These are phyloP conservation scores for Coemansia sp. DNA, from an alignment of 192 early-diverging fungal genomes.

Conservation along the genomic window DNA sequence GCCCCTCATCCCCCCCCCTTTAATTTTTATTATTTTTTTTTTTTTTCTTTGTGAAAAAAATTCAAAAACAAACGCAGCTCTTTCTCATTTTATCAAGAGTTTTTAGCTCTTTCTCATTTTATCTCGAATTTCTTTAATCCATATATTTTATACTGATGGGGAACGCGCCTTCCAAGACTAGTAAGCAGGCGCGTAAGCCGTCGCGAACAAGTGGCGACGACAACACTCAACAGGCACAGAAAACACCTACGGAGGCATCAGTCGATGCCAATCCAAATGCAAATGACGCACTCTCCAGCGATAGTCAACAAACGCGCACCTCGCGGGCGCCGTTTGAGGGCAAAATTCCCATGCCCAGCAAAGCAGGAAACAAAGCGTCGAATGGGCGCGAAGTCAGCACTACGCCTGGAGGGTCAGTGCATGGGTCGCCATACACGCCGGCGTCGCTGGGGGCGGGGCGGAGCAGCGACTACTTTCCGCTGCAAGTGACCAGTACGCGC, in stretches of 20 bases:
- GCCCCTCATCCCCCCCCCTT: too few relatives aligned
- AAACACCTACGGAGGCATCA: conserved; percentile 3
- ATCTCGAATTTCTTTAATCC: too few relatives aligned
- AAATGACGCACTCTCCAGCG: background rate
- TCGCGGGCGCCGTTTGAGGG: conserved; percentile 25
- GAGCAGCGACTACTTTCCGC: conserved; percentile 47
- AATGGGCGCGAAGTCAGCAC: background rate
- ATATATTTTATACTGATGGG: conserved; percentile 27
- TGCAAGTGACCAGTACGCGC: conserved; percentile 43
- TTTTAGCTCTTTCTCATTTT: too few relatives aligned
- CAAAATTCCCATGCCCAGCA: conserved; percentile 16
- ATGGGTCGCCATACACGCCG: conserved; percentile 35
- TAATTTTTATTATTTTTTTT: too few relatives aligned
- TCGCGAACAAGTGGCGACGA: conserved; percentile 5
- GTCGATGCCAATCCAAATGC: conserved; percentile 6
- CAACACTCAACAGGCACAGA: background rate
- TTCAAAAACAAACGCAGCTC: too few relatives aligned
- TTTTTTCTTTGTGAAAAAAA: too few relatives aligned
- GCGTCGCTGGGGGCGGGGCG: conserved; percentile 22
- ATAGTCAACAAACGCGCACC: background rate
- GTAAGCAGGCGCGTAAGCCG: conserved; percentile 33
- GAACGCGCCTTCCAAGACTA: conserved; percentile 48
- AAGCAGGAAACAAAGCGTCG: background rate
- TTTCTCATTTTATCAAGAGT: too few relatives aligned
- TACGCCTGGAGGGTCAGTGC: background rate